Evolutionary conservation across 257 asterid genomes (phyloP).

Genomic region (Plantago elongata): DNA sequence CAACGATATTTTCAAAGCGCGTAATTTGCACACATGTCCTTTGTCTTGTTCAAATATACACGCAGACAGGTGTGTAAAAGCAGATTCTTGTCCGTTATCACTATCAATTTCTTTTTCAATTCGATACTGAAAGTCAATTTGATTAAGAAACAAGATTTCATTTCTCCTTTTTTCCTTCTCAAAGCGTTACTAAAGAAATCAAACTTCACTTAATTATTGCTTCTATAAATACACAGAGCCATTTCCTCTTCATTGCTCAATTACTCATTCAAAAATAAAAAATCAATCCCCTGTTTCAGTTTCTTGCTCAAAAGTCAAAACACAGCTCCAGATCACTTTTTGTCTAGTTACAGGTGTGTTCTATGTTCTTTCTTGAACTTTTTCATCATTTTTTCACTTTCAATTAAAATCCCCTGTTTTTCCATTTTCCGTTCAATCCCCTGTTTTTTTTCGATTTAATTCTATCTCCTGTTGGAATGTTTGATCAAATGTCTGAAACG

Average conservation of each 20-base stretch:
- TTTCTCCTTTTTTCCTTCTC: too few species aligned
- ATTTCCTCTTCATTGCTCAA: not conserved
- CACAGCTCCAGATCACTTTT: not conserved
- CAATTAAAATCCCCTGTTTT: not conserved
- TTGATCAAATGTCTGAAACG: not conserved
- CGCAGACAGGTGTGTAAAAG: conserved; percentile 15
- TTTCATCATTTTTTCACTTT: not conserved
- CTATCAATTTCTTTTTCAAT: too few species aligned
- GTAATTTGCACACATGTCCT: conserved; percentile 18
- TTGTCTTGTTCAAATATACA: not conserved
- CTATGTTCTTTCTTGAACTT: not conserved
- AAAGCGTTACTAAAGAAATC: not conserved
- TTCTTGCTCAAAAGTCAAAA: not conserved
- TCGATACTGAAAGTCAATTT: too few species aligned
- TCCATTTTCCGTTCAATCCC: not conserved
- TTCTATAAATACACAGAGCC: conserved; percentile 6
- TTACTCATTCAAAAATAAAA: not conserved
- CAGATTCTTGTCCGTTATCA: conserved; percentile 25
- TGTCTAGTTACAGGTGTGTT: conserved; percentile 17
- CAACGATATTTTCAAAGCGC: conserved; percentile 27
- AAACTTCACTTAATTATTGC: not conserved
- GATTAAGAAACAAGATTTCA: too few species aligned
- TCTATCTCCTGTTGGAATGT: too few species aligned
- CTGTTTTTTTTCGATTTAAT: not conserved
- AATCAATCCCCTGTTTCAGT: not conserved